These are phyloP conservation scores for Platanus orientalis DNA, from an alignment of 164 flowering plant species.

Conservation along the genomic window DNA sequence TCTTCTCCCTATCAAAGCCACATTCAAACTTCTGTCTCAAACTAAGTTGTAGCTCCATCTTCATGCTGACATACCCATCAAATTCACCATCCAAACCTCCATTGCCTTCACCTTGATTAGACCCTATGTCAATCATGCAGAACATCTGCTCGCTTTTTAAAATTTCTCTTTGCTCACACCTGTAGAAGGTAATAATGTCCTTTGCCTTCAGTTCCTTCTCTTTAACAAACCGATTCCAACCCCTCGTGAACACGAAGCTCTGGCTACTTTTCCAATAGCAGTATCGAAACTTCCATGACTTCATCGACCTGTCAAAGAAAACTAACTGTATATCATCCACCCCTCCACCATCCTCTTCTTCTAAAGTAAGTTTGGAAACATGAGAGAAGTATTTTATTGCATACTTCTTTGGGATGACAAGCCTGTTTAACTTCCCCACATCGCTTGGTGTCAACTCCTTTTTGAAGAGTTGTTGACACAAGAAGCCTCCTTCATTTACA, in stretches of 20 bases:
- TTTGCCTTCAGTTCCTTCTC: conserved; percentile 1
- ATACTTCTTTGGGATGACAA: conserved; percentile 16
- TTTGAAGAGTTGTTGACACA: conserved; percentile 6
- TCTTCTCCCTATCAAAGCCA: not conserved
- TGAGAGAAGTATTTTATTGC: conserved; percentile 14
- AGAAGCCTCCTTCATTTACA: not conserved
- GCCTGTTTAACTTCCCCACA: conserved; percentile 10
- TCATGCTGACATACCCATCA: not conserved
- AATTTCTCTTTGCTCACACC: not conserved
- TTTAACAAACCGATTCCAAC: conserved; percentile 15
- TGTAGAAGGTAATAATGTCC: conserved; percentile 3
- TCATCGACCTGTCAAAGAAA: not conserved
- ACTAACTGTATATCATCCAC: not conserved
- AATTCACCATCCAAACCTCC: too few species aligned
- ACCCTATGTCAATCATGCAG: not conserved
- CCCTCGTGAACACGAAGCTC: conserved; percentile 12
- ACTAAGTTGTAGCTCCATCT: not conserved
- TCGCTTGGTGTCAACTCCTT: conserved; percentile 18
- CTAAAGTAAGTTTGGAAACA: not conserved
- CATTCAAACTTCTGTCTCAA: too few species aligned
- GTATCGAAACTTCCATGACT: conserved; percentile 13
- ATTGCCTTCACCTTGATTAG: too few species aligned
- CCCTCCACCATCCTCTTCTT: not conserved
- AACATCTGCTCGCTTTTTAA: not conserved
- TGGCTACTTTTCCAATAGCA: conserved; percentile 11